Conservation (phyloP, 2,329 filamentous ascomycete genomes). For the Aspergillus flavus region DNA sequence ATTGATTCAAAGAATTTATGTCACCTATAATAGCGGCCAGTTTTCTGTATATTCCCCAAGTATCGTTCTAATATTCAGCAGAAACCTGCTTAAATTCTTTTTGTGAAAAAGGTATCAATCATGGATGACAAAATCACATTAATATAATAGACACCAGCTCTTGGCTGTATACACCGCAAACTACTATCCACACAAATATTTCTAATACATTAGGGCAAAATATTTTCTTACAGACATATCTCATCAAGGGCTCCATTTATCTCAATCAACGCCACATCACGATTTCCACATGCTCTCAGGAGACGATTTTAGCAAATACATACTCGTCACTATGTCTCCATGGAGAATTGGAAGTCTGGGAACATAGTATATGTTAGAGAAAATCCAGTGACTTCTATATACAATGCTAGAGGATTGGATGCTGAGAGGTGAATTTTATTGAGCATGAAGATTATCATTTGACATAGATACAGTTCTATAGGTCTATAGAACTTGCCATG, state of each 20-base stretch:
- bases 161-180: too few relatives aligned
- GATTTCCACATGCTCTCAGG: background rate
- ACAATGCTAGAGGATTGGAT: background rate
- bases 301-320: background rate
- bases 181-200: too few relatives aligned
- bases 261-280: background rate
- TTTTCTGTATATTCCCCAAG: background rate
- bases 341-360: background rate
- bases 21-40: background rate
- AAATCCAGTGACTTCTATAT: background rate
- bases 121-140: background rate
- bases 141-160: too few relatives aligned
- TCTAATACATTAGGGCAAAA: background rate
- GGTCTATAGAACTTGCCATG: background rate
- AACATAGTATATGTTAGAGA: background rate
- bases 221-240: background rate
- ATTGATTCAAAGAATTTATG: background rate
- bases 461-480: background rate
- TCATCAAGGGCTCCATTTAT: background rate
- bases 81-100: background rate
- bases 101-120: background rate
- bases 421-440: background rate
- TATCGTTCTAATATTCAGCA: background rate
- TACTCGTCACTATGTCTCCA: background rate
- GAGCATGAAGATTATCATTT: background rate